Percentiles rank a stretch among this genome's conserved stretches.
Conservation (phyloP, 495 filamentous ascomycete species). For the Filosporella fistucella region DNA sequence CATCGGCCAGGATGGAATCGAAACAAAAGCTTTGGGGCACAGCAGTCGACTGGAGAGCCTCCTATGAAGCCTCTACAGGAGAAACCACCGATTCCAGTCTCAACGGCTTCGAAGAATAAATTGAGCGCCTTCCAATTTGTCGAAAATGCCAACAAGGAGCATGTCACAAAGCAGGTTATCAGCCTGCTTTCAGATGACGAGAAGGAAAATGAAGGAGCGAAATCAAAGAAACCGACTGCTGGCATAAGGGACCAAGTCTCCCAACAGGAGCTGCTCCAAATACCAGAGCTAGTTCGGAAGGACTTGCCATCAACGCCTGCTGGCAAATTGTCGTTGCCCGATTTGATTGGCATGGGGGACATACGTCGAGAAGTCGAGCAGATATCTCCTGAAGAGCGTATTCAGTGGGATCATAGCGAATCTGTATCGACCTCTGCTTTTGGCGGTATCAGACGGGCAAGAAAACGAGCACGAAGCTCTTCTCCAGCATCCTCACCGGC, state of each 20-base stretch:
- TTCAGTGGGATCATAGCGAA: slow-evolving; percentile 62
- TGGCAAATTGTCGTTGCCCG: slow-evolving; percentile 67
- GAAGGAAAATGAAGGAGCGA: slow-evolving; percentile 15
- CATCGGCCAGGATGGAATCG: slow-evolving; percentile 43
- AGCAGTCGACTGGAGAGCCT: slow-evolving; percentile 12
- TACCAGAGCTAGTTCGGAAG: slow-evolving; percentile 9
- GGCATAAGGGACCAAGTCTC: neutral
- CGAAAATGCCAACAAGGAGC: slow-evolving; percentile 4
- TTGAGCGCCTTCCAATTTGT: slow-evolving; percentile 42
- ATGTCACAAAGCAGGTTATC: slow-evolving; percentile 8
- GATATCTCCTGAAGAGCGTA: slow-evolving; percentile 65
- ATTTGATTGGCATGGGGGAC: slow-evolving; percentile 73
- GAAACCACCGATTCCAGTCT: slow-evolving; percentile 32
- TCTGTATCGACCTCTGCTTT: slow-evolving; percentile 39
- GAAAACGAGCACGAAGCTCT: slow-evolving; percentile 76
- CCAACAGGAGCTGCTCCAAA: neutral
- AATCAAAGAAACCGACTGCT: neutral
- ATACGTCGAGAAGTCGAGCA: slow-evolving; percentile 32
- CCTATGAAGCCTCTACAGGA: slow-evolving; percentile 21
- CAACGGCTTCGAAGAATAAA: slow-evolving; percentile 44
- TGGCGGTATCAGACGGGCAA: slow-evolving; percentile 44
- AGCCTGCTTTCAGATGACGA: slow-evolving; percentile 14
- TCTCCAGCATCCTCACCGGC: slow-evolving; percentile 49
- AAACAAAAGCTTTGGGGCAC: slow-evolving; percentile 38
- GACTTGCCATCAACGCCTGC: slow-evolving; percentile 70